phyloP scores from a whole-genome alignment of 2,329 filamentous ascomycete genomes.

The Fusarium sp. region DNA sequence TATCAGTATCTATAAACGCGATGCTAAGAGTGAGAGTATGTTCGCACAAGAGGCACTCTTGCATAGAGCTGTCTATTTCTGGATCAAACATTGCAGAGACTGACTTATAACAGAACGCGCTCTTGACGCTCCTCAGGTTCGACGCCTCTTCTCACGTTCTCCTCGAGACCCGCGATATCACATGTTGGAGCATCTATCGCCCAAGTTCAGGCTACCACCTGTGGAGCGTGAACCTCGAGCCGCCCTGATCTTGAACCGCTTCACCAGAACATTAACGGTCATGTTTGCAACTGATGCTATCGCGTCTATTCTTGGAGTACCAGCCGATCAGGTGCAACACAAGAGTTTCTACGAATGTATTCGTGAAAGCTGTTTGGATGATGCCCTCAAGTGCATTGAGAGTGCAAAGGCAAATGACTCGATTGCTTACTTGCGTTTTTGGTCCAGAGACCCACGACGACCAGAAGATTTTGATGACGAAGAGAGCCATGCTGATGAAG shows the following conservation, averaged over 20 bases:
- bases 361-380: constrained; percentile 78
- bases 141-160: constrained; percentile 84
- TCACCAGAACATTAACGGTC: constrained; percentile 83
- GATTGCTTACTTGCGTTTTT: constrained; percentile 89
- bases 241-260: constrained; percentile 87
- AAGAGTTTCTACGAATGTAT: constrained; percentile 92
- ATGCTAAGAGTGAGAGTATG: constrained; percentile 81
- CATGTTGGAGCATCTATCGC: constrained; percentile 87
- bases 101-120: constrained; percentile 72
- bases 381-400: constrained; percentile 84
- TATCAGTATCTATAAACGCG: constrained; percentile 80
- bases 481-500: constrained; percentile 55
- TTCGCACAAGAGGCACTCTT: constrained; percentile 35
- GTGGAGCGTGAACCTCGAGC: constrained; percentile 82
- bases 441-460: constrained; percentile 80
- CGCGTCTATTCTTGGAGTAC: constrained; percentile 79
- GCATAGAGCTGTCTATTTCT: not conserved
- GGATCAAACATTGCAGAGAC: constrained; percentile 3
- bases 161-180: constrained; percentile 88
- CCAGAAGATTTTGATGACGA: constrained; percentile 64
- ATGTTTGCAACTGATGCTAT: constrained; percentile 89
- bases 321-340: constrained; percentile 76
- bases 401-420: constrained; percentile 92
- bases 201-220: constrained; percentile 77
- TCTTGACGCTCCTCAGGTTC: constrained; percentile 81